These are phyloP conservation scores for Margaritispora aquatica DNA, from an alignment of 495 filamentous ascomycete species.

Conservation along the genomic window DNA sequence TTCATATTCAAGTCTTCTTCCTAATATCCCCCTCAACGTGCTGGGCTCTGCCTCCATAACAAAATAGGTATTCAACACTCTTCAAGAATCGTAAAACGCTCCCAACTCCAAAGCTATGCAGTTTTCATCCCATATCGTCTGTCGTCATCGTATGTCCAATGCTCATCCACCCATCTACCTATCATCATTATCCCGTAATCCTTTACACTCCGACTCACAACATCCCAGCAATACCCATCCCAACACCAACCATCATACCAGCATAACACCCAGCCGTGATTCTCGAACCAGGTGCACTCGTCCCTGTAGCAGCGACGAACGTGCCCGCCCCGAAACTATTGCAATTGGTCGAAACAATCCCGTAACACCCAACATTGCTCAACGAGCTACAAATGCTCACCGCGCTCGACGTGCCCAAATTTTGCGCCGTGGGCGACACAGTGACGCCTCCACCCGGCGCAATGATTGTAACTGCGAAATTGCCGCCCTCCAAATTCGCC, in stretches of 20 bases:
- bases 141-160: not conserved
- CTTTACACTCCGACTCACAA: not conserved
- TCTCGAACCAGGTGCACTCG: constrained; percentile 9
- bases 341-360: constrained; percentile 13
- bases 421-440: constrained; percentile 16
- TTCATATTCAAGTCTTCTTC: too few relatives aligned
- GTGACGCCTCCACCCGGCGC: constrained; percentile 23
- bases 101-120: not conserved
- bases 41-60: not conserved
- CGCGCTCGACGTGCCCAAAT: constrained; percentile 16
- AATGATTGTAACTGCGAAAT: constrained; percentile 20
- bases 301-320: constrained; percentile 14
- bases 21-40: too few relatives aligned
- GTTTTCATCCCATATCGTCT: not conserved
- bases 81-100: not conserved
- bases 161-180: not conserved
- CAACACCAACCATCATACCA: constrained; percentile 15
- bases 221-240: constrained; percentile 16
- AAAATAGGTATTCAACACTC: not conserved
- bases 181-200: too few relatives aligned
- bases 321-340: constrained; percentile 15
- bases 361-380: constrained; percentile 15
- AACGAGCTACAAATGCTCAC: constrained; percentile 20
- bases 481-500: constrained; percentile 19
- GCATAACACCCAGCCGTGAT: constrained; percentile 18